These are phyloP conservation scores for Fusarium dlaminii DNA, from an alignment of 2,329 filamentous ascomycete species.

Conservation along the genomic window DNA sequence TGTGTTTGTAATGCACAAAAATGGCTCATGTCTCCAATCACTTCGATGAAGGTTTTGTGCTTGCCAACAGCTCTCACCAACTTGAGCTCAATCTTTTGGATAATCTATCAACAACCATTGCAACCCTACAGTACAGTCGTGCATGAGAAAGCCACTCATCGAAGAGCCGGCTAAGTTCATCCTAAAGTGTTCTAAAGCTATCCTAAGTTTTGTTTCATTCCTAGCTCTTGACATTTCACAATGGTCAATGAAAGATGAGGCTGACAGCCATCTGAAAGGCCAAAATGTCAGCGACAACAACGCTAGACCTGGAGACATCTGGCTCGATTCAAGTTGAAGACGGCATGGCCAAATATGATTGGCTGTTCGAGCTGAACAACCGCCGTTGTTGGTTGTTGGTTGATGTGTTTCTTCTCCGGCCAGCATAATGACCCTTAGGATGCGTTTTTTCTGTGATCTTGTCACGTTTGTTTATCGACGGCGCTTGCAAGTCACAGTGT, in stretches of 20 bases:
- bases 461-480: background rate
- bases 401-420: background rate
- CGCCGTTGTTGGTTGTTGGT: slow-evolving; percentile 18
- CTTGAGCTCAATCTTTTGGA: background rate
- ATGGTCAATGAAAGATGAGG: background rate
- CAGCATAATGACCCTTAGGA: background rate
- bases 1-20: background rate
- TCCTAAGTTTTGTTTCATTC: rapidly evolving
- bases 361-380: background rate
- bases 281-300: background rate
- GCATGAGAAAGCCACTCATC: no score
- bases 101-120: rapidly evolving
- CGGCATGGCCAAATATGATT: background rate
- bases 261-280: background rate
- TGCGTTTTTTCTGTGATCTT: background rate
- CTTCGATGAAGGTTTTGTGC: background rate
- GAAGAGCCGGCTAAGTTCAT: background rate
- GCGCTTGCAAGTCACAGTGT: slow-evolving; percentile 1
- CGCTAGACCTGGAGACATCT: background rate
- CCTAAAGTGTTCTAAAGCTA: background rate
- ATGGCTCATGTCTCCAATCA: background rate
- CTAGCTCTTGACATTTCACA: background rate
- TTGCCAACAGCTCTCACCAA: no score
- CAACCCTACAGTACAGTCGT: rapidly evolving
- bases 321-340: background rate